phyloP scores from a whole-genome alignment of 345 rosid genomes.

The Eucalyptus cladocalyx region DNA sequence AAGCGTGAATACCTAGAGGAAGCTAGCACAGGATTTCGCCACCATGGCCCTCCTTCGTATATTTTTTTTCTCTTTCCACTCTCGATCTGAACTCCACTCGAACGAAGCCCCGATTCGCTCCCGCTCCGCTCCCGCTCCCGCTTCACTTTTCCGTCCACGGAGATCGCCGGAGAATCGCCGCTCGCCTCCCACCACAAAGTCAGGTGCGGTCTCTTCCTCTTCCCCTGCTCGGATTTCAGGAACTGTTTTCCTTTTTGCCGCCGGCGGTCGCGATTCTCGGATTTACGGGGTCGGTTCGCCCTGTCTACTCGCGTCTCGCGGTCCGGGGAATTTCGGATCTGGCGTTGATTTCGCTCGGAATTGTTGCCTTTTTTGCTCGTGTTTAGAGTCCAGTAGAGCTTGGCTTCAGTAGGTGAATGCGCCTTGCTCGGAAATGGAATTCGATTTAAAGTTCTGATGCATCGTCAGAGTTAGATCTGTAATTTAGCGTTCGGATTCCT shows the following conservation, averaged over 20 bases:
- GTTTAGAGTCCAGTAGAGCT: background rate
- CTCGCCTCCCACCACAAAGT: background rate
- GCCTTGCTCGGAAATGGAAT: background rate
- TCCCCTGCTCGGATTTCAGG: background rate
- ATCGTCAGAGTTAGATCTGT: background rate
- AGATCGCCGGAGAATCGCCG: background rate
- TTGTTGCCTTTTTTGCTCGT: background rate
- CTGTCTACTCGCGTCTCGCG: background rate
- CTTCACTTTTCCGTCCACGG: background rate
- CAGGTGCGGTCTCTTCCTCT: background rate
- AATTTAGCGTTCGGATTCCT: background rate
- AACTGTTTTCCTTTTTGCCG: background rate
- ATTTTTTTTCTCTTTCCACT: background rate
- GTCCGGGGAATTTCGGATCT: background rate
- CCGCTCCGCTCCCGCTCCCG: background rate
- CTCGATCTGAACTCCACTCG: background rate
- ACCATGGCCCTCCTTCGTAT: background rate
- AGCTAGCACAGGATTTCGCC: accelerated
- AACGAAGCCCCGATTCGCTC: background rate
- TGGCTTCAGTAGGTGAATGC: background rate
- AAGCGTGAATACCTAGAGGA: accelerated
- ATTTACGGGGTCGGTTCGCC: background rate
- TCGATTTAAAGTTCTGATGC: background rate
- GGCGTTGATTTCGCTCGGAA: background rate
- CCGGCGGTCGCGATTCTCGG: background rate